Conservation (phyloP, 108 stramenopile species). For the Skeletonema potamos region DNA sequence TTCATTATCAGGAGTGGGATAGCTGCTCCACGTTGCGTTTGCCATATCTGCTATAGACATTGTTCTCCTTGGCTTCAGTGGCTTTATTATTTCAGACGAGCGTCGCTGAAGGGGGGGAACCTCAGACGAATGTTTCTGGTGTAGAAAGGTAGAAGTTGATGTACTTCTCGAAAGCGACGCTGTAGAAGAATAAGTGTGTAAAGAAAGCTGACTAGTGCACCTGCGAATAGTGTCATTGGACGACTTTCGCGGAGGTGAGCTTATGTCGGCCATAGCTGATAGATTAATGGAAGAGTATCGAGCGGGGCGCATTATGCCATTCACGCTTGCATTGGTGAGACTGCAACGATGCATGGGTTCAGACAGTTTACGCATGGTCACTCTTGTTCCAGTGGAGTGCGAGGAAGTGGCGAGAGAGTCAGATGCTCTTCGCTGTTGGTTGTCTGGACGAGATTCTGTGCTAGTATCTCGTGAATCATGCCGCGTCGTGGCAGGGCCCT, state of each 20-base stretch:
- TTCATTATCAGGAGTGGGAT: neutral
- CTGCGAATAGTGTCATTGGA: neutral
- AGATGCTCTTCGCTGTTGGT: neutral
- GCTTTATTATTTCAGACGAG: neutral
- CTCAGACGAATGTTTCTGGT: neutral
- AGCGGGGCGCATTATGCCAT: slow-evolving; percentile 8
- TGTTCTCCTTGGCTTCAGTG: neutral
- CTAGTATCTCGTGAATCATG: neutral
- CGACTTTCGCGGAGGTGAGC: neutral
- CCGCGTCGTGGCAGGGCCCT: neutral
- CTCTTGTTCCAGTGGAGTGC: neutral
- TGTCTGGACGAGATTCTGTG: neutral
- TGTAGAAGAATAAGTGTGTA: neutral
- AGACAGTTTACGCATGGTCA: slow-evolving; percentile 14
- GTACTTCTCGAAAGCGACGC: neutral
- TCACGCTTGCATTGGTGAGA: slow-evolving; percentile 1
- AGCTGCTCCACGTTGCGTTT: neutral
- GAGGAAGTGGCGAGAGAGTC: neutral
- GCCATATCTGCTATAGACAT: neutral
- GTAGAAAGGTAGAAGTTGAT: neutral
- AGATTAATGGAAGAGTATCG: slow-evolving; percentile 20
- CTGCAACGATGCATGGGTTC: slow-evolving; percentile 22
- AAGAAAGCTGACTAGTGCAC: neutral
- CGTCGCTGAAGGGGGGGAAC: neutral
- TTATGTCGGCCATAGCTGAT: neutral